Evolutionary conservation across 2,329 filamentous ascomycete species (phyloP).

Genomic region (Epichloe bromicola): DNA sequence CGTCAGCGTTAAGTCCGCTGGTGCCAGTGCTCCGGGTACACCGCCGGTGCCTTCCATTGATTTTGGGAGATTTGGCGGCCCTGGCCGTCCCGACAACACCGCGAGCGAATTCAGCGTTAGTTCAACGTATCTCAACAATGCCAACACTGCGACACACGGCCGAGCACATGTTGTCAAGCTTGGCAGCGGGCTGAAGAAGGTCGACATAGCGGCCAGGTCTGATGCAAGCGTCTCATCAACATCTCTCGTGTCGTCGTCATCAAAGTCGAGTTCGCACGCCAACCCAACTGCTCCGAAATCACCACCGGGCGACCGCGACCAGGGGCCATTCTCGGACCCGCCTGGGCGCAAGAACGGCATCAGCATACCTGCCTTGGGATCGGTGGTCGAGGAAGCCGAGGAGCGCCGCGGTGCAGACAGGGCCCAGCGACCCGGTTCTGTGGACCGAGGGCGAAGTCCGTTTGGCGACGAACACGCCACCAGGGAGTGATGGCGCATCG

Average conservation of each 20-base stretch:
- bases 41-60: constrained; percentile 66
- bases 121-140: constrained; percentile 54
- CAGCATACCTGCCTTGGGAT: constrained; percentile 36
- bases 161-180: constrained; percentile 49
- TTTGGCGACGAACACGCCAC: constrained; percentile 48
- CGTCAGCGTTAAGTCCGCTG: constrained; percentile 74
- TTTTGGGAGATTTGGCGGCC: constrained; percentile 40
- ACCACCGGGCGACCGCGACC: constrained; percentile 34
- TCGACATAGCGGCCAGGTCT: constrained; percentile 25
- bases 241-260: constrained; percentile 6
- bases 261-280: constrained; percentile 22
- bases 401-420: constrained; percentile 24
- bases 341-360: constrained; percentile 20
- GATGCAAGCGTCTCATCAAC: constrained; percentile 18
- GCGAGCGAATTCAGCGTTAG: constrained; percentile 53
- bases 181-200: constrained; percentile 36
- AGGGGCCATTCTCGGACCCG: constrained; percentile 48
- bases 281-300: constrained; percentile 39
- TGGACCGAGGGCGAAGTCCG: constrained; percentile 29
- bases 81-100: constrained; percentile 36
- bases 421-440: constrained; percentile 14
- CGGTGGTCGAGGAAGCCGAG: constrained; percentile 39
- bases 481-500: constrained; percentile 26
- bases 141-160: constrained; percentile 44
- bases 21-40: constrained; percentile 37